Evolutionary conservation across 1,139 yeast genomes (phyloP).

Genomic region (Magnusiomyces tetraspermus): DNA sequence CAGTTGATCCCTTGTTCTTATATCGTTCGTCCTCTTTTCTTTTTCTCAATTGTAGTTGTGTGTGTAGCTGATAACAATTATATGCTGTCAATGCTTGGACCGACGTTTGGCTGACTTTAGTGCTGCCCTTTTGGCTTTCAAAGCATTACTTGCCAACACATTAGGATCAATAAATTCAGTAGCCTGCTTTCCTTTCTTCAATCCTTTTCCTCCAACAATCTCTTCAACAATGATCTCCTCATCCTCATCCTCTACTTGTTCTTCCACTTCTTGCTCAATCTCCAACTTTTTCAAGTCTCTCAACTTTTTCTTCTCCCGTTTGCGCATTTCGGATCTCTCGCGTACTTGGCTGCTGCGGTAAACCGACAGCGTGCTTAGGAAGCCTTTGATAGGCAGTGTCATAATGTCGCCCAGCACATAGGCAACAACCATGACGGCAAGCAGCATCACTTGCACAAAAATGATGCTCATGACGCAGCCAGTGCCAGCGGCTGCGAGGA

Average conservation of each 20-base stretch:
- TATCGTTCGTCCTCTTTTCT: background rate
- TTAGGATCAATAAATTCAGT: background rate
- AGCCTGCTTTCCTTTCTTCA: background rate
- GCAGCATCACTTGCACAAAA: conserved; percentile 21
- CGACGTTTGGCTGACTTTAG: conserved; percentile 8
- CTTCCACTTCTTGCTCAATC: background rate
- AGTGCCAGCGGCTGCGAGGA: conserved; percentile 9
- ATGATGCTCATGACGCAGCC: conserved; percentile 20
- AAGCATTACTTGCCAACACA: background rate
- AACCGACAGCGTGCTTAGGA: background rate
- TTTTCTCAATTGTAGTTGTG: no score
- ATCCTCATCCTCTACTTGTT: background rate
- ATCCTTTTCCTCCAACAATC: background rate
- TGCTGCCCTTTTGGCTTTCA: conserved; percentile 6
- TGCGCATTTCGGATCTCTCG: background rate
- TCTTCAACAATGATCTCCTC: background rate
- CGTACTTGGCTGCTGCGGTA: background rate
- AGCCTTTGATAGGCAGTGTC: conserved; percentile 15
- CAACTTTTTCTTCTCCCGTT: background rate
- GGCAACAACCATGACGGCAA: conserved; percentile 25
- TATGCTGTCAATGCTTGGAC: conserved; percentile 2
- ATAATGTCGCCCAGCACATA: conserved; percentile 25
- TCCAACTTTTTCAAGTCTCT: background rate
- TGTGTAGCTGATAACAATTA: no score
- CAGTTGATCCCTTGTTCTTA: background rate